Evolutionary conservation across 345 rosid species (phyloP).

Genomic region (Salix brachista): DNA sequence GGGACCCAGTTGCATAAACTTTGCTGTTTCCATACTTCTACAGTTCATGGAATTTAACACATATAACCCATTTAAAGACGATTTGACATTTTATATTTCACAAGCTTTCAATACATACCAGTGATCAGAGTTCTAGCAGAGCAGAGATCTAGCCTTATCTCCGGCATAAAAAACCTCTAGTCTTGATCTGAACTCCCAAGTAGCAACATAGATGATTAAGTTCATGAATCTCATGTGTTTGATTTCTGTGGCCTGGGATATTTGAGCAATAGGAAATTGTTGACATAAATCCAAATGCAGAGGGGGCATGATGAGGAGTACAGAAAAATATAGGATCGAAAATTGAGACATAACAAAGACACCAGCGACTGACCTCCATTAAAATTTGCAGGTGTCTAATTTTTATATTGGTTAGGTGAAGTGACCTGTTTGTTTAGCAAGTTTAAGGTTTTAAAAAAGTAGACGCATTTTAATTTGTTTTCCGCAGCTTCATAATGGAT

Average conservation of each 20-base stretch:
- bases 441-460: neutral
- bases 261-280: neutral
- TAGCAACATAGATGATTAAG: neutral
- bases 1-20: neutral
- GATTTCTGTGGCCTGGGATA: neutral
- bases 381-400: neutral
- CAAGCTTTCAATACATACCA: neutral
- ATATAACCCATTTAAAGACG: neutral
- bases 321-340: constrained; percentile 1
- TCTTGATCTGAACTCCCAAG: neutral
- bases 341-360: constrained; percentile 15
- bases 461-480: neutral
- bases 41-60: neutral
- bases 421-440: constrained; percentile 13
- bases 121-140: neutral
- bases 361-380: constrained; percentile 8
- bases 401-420: constrained; percentile 11
- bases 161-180: neutral
- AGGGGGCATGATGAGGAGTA: neutral
- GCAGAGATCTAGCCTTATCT: neutral
- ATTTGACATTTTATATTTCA: neutral
- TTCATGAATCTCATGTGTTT: neutral
- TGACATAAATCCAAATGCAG: constrained; percentile 2
- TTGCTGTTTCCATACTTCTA: neutral
- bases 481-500: neutral